Conservation (phyloP, 176 grass and related monocot genomes). For the Aegilops speltoides region DNA sequence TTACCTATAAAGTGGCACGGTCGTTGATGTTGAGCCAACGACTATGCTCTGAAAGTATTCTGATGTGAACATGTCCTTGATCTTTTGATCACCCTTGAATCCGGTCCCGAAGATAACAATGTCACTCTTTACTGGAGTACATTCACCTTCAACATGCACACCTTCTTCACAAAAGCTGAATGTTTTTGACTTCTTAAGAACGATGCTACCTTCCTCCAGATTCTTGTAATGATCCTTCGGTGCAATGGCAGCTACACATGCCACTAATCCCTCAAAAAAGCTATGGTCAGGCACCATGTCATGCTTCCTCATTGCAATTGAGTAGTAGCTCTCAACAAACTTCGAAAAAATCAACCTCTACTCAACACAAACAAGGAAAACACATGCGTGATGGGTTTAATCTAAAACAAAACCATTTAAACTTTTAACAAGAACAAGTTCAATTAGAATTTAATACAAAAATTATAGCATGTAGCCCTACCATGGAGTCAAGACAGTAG, state of each 20-base stretch:
- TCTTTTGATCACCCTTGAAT: constrained; percentile 56
- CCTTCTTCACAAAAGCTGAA: constrained; percentile 56
- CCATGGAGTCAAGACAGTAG: constrained; percentile 36
- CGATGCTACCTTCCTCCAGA: constrained; percentile 58
- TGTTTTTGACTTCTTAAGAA: constrained; percentile 50
- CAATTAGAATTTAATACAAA: background rate
- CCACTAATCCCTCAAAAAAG: constrained; percentile 34
- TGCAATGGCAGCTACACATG: constrained; percentile 38
- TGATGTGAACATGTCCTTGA: constrained; percentile 59
- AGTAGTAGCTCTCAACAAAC: constrained; percentile 60
- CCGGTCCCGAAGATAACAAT: constrained; percentile 46
- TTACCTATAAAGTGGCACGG: constrained; percentile 59
- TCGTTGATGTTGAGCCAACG: constrained; percentile 35
- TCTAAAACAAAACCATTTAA: background rate
- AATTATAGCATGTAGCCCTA: background rate
- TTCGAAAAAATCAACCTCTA: constrained; percentile 52
- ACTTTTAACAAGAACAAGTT: too few species aligned
- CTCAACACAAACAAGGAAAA: background rate
- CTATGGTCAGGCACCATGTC: constrained; percentile 57
- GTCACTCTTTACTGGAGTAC: constrained; percentile 33
- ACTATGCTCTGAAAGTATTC: constrained; percentile 35
- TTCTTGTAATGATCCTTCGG: constrained; percentile 52
- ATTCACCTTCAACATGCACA: constrained; percentile 43
- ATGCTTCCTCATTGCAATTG: constrained; percentile 47
- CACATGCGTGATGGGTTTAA: background rate